Conservation (phyloP, 2,329 filamentous ascomycete genomes). For the Botryotinia narcissicola region DNA sequence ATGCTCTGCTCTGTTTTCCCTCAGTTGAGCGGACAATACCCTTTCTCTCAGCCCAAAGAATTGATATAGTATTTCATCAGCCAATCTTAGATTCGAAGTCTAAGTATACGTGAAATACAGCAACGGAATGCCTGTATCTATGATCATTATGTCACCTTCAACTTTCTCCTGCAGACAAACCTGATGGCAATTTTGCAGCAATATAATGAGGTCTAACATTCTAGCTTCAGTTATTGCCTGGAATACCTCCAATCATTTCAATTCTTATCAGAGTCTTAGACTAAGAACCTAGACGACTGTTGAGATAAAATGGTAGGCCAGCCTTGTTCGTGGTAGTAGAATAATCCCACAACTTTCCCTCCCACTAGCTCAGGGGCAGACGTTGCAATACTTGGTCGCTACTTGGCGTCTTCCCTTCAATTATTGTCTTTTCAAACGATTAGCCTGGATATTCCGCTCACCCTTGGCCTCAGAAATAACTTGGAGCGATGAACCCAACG, state of each 20-base stretch:
- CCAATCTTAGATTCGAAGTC: fast-evolving
- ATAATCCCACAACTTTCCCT: not conserved
- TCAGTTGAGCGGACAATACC: not conserved
- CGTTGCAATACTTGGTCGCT: not conserved
- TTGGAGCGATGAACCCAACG: not conserved
- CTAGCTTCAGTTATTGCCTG: not conserved
- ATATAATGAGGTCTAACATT: not conserved
- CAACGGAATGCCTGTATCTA: not conserved
- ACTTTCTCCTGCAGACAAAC: not conserved
- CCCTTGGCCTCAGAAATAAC: not conserved
- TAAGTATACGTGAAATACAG: fast-evolving
- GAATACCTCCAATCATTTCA: not conserved
- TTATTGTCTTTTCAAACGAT: not conserved
- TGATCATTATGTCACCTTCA: too few species aligned
- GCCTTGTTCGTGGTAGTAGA: not conserved
- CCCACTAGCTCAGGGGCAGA: not conserved
- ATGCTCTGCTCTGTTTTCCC: not conserved
- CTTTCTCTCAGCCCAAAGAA: not conserved
- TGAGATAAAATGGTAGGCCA: not conserved
- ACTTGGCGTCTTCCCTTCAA: not conserved
- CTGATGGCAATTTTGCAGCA: not conserved
- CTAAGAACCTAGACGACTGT: not conserved
- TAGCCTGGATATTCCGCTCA: fast-evolving
- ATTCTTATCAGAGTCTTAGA: not conserved
- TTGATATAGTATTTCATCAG: too few species aligned